Conservation (phyloP, 441 rosid genomes). For the Populus hybrid region DNA sequence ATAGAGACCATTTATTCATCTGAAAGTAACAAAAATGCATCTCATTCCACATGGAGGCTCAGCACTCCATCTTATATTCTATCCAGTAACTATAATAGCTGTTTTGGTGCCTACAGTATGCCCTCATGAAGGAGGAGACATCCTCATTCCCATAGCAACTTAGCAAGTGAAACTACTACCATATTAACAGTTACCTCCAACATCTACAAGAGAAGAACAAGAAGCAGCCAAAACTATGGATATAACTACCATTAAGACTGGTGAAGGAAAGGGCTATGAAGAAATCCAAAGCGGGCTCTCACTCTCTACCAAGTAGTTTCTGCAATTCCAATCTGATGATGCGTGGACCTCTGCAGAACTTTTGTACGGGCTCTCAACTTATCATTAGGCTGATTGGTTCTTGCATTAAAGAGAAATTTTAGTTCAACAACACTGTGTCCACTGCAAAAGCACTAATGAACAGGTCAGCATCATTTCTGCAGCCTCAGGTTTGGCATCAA, state of each 20-base stretch:
- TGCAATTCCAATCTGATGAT: neutral
- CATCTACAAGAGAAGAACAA: neutral
- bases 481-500: neutral
- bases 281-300: neutral
- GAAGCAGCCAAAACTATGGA: neutral
- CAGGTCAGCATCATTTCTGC: neutral
- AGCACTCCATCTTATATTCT: neutral
- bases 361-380: neutral
- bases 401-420: neutral
- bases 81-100: neutral
- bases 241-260: neutral
- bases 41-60: neutral
- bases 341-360: neutral
- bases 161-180: neutral
- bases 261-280: neutral
- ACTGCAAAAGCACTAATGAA: neutral
- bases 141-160: neutral
- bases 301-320: neutral
- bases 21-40: neutral
- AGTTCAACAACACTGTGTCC: neutral
- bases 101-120: neutral
- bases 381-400: neutral
- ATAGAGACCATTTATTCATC: neutral
- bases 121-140: neutral
- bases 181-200: neutral